Percentiles rank a stretch among this genome's conserved stretches.
These are phyloP conservation scores for Dendrobium officinale DNA, from an alignment of 106 monocot genomes.

Conservation along the genomic window DNA sequence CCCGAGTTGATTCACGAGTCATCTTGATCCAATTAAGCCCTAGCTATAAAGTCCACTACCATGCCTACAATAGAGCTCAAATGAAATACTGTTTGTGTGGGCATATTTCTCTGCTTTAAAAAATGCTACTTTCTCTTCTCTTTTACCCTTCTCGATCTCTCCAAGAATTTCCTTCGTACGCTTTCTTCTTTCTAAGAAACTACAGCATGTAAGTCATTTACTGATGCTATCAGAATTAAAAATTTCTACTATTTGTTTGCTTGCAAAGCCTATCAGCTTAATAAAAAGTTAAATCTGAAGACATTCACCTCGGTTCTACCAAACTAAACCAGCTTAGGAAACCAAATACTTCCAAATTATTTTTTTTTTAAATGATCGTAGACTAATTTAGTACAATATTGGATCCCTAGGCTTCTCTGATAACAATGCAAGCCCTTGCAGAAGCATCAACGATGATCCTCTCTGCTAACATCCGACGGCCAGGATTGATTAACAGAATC, in stretches of 20 bases:
- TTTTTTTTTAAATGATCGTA: not conserved
- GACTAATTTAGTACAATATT: not conserved
- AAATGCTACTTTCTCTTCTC: not conserved
- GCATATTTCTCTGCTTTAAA: too few relatives aligned
- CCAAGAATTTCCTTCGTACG: not conserved
- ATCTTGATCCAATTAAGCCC: too few relatives aligned
- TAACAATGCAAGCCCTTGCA: not conserved
- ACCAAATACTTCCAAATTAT: not conserved
- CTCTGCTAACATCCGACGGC: not conserved
- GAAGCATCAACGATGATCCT: not conserved
- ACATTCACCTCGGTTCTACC: not conserved
- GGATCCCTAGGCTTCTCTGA: slow-evolving; percentile 2
- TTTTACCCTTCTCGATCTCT: not conserved
- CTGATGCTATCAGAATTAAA: not conserved
- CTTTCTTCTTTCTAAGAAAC: not conserved
- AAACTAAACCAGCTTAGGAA: not conserved
- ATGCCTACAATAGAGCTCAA: too few relatives aligned
- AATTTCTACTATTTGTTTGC: not conserved
- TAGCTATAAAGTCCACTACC: too few relatives aligned
- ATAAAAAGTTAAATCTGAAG: not conserved
- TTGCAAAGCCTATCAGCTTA: not conserved
- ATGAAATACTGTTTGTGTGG: too few relatives aligned
- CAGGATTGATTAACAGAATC: too few relatives aligned
- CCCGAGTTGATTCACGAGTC: too few relatives aligned
- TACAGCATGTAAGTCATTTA: not conserved